phyloP scores from a whole-genome alignment of 2,329 filamentous ascomycete species.

The Colletotrichum destructivum region DNA sequence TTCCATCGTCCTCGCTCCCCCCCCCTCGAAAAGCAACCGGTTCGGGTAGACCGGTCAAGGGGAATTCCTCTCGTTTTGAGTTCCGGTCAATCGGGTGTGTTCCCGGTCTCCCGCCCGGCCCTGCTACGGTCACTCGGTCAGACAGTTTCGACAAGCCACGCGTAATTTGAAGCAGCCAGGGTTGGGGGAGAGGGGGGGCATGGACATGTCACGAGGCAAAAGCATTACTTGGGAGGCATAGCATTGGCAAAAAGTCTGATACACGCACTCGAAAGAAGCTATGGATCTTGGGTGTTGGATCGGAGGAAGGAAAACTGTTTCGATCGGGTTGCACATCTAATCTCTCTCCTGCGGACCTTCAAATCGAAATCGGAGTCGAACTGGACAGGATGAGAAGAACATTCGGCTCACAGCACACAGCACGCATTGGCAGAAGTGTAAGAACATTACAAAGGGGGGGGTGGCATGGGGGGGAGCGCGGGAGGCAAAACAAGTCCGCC shows the following conservation, averaged over 20 bases:
- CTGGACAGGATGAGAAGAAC: not conserved
- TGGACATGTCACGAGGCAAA: not conserved
- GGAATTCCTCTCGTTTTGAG: not conserved
- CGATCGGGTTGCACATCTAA: not conserved
- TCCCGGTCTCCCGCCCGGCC: slow-evolving; percentile 12
- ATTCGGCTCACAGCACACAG: not conserved
- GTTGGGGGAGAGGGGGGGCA: not conserved
- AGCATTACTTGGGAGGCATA: slow-evolving; percentile 6
- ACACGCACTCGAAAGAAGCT: not conserved
- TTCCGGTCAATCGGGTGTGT: slow-evolving; percentile 27
- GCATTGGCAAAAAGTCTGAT: slow-evolving; percentile 4
- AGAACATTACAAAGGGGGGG: not conserved
- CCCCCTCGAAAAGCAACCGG: not conserved
- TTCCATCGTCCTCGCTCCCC: too few species aligned
- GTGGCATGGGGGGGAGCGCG: too few species aligned
- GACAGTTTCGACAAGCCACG: slow-evolving; percentile 3
- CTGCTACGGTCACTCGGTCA: not conserved
- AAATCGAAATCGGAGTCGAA: not conserved
- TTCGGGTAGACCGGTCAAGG: slow-evolving; percentile 20
- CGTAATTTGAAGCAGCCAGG: slow-evolving; percentile 10
- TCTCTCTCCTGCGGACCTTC: not conserved
- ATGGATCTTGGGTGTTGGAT: not conserved
- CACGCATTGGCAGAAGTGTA: not conserved
- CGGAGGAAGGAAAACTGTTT: not conserved
- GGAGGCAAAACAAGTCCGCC: not conserved